Evolutionary conservation across 495 filamentous ascomycete genomes (phyloP), one percentile per base, ranked within the genome.

Genomic region (Penicillium coprophilum): DNA sequence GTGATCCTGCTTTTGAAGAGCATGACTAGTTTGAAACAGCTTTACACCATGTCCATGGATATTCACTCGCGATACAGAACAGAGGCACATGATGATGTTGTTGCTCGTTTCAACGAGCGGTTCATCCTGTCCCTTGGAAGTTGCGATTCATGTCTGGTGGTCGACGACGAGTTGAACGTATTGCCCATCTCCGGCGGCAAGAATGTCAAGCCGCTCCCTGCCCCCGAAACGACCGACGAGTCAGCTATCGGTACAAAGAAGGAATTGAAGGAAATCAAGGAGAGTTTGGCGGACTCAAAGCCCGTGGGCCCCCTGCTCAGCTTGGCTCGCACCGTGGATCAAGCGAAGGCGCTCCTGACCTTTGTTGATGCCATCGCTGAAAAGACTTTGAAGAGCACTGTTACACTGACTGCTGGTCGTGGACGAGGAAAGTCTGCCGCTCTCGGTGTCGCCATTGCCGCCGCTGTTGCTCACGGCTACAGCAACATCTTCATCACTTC

Each of bases 401-500:
- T 97, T 47, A 87, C 95, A 0, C 75, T 97, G 44, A 97, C 94
- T 20, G 95, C 95, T 15, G 95, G 88, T 23, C 86, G 95, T 83
- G 95, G 95, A 64, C 85, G 95, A 63, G 95, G 95, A 70, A 99
- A 99, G 75, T 97, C 94, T 19, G 95, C 95, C 31, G 92, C 93
- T 34, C 80, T 97, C 59, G 95, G 95, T 66, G 84, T 99, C 52
- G 90, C 95, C 15, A 89, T 99, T 56, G 92, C 95, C 38, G 91
- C 95, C 9, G 95, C 95, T 13, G 80, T 97, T 53, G 92, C 93
- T 0, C 89, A 97, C 65, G 95, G 95, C 19, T 99, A 99, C 67
- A 96, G 90, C 75, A 99, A 99, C 69, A 95, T 99, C 63, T 99
- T 99, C 77, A 96, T 99, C 67, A 99, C 95, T 3, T 99, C 95